Evolutionary conservation across 768 basidiomycete species (phyloP).

Genomic region (Hygrocybe coccinea): DNA sequence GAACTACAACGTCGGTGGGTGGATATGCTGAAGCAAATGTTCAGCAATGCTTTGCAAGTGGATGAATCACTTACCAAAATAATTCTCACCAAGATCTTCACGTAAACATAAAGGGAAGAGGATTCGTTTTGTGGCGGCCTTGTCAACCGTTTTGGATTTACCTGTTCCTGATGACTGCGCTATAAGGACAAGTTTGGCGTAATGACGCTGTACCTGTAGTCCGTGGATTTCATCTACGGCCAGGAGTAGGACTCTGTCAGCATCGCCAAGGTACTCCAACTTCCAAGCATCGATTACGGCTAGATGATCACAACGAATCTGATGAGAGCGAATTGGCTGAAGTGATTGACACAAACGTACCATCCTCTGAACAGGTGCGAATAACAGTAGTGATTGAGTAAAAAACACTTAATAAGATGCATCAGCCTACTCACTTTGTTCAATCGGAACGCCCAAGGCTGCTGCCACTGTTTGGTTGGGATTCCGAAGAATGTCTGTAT

Average conservation of each 20-base stretch:
- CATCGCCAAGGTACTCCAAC: conserved; percentile 1
- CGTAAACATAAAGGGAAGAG: conserved; percentile 7
- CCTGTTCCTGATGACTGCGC: conserved; percentile 7
- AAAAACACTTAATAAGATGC: background rate
- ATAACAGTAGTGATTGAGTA: too few species aligned
- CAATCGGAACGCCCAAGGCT: background rate
- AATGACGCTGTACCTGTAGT: background rate
- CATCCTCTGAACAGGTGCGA: background rate
- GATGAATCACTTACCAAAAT: background rate
- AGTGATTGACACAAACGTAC: conserved; percentile 1
- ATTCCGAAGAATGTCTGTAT: background rate
- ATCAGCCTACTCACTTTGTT: background rate
- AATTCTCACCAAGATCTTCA: background rate
- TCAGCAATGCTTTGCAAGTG: background rate
- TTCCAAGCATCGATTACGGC: conserved; percentile 4
- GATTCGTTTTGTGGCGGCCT: conserved; percentile 3
- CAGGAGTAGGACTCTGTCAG: background rate
- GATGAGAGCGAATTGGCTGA: background rate
- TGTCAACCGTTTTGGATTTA: conserved; percentile 6
- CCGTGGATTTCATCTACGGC: conserved; percentile 1
- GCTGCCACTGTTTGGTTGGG: background rate
- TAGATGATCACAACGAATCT: background rate
- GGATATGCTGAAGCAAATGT: conserved; percentile 4
- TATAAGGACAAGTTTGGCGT: conserved; percentile 6
- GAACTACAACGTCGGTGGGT: background rate